Conservation (phyloP, 257 asterid genomes). For the Verbena officinalis region DNA sequence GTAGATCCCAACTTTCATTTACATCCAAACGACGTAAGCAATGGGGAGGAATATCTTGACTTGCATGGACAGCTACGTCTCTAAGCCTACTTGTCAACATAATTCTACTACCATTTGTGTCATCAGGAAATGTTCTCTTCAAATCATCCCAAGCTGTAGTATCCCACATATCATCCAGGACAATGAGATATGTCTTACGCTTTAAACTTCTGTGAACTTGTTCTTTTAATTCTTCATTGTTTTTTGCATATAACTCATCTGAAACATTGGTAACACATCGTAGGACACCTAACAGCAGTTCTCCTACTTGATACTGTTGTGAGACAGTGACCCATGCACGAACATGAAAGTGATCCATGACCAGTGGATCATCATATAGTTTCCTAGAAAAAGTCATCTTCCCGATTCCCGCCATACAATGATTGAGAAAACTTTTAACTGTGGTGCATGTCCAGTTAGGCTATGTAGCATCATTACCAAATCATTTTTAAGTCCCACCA, state of each 20-base stretch:
- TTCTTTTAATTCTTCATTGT: conserved; percentile 20
- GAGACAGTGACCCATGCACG: conserved; percentile 20
- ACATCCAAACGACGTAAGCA: conserved; percentile 8
- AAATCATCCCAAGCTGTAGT: conserved; percentile 29
- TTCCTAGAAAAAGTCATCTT: conserved; percentile 5
- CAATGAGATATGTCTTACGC: conserved; percentile 31
- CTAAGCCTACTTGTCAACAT: conserved; percentile 29
- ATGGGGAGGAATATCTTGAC: conserved; percentile 5
- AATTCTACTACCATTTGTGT: conserved; percentile 34
- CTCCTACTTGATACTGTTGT: conserved; percentile 1
- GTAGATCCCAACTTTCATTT: conserved; percentile 34
- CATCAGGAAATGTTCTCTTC: conserved; percentile 25
- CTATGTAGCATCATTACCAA: neutral
- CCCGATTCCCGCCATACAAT: conserved; percentile 26
- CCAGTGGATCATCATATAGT: conserved; percentile 11
- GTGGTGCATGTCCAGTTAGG: conserved; percentile 14
- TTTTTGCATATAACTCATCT: neutral
- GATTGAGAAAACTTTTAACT: conserved; percentile 5
- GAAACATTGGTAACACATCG: neutral
- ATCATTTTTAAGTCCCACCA: conserved; percentile 13
- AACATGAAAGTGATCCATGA: conserved; percentile 14
- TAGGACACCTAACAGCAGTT: conserved; percentile 21
- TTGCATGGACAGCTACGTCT: conserved; percentile 17
- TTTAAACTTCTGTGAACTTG: conserved; percentile 19
- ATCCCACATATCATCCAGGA: conserved; percentile 42